A percentile compares a stretch with the other conserved stretches of the same genome.
These are phyloP conservation scores for Phaeomoniella chlamydospora DNA, from an alignment of 2,329 filamentous ascomycete genomes.

Conservation along the genomic window DNA sequence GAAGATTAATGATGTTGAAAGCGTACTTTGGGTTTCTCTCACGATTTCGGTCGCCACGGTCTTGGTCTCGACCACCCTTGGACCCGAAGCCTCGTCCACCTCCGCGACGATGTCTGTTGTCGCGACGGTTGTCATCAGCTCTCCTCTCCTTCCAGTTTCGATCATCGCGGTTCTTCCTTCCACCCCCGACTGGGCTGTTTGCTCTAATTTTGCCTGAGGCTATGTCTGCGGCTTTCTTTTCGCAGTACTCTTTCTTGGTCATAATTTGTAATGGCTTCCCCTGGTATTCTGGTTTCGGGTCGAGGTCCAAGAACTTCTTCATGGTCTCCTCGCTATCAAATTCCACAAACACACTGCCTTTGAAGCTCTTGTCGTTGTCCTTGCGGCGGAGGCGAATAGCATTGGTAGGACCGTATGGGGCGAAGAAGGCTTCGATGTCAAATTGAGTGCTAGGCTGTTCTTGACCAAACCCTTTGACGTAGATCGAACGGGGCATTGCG, in stretches of 20 bases:
- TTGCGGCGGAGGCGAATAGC: conserved; percentile 75
- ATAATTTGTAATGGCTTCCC: conserved; percentile 66
- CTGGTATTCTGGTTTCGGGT: conserved; percentile 74
- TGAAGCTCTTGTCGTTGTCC: conserved; percentile 58
- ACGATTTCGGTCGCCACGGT: conserved; percentile 2
- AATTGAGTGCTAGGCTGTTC: conserved; percentile 78
- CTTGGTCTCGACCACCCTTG: conserved; percentile 26
- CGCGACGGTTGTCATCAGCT: conserved; percentile 19
- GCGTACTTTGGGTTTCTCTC: not conserved
- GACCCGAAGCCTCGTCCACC: conserved; percentile 18
- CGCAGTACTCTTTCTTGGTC: conserved; percentile 76
- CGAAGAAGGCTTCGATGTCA: conserved; percentile 86
- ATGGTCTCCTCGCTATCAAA: conserved; percentile 68
- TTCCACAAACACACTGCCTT: conserved; percentile 92
- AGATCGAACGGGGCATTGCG: conserved; percentile 61
- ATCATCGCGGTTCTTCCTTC: conserved; percentile 10
- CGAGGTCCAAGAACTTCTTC: conserved; percentile 63
- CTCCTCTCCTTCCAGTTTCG: conserved; percentile 30
- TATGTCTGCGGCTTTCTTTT: conserved; percentile 62
- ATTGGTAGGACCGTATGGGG: conserved; percentile 62
- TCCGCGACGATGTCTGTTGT: conserved; percentile 14
- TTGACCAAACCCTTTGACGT: conserved; percentile 86
- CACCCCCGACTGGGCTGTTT: conserved; percentile 10
- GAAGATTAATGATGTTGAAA: too few species aligned
- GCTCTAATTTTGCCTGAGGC: conserved; percentile 50